Evolutionary conservation across 805 yeast species (phyloP).

Genomic region (Metschnikowia hibisci): DNA sequence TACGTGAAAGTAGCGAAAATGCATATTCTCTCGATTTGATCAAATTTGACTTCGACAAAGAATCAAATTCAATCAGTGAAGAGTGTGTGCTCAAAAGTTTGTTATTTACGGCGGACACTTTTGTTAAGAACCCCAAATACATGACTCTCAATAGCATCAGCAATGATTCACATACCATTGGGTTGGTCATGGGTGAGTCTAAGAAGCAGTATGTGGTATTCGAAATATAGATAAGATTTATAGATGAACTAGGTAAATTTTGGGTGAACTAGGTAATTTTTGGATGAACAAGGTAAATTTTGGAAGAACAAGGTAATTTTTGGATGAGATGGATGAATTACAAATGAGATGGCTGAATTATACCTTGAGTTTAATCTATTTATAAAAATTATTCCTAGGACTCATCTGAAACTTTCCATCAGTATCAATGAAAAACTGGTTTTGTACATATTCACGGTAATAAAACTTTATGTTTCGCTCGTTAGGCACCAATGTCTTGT

Average conservation of each 20-base stretch:
- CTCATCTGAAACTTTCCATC: constrained; percentile 20
- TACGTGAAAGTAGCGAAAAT: constrained; percentile 1
- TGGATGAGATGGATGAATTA: no score
- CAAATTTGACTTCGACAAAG: not conserved
- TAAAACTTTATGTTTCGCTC: constrained; percentile 27
- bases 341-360: constrained; percentile 28
- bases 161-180: constrained; percentile 21
- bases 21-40: constrained; percentile 5
- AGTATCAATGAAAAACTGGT: constrained; percentile 28
- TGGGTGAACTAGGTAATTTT: no score
- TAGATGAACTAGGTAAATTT: no score
- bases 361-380: constrained; percentile 27
- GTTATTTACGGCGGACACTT: constrained; percentile 4
- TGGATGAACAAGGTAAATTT: no score
- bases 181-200: constrained; percentile 39
- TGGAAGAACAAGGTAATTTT: no score
- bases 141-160: constrained; percentile 29
- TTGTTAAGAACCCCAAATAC: constrained; percentile 25
- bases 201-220: constrained; percentile 39
- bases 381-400: constrained; percentile 26
- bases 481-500: constrained; percentile 27
- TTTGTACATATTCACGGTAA: constrained; percentile 25
- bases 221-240: constrained; percentile 25
- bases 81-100: constrained; percentile 16
- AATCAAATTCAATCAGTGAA: not conserved